Percentiles rank a stretch among this genome's conserved stretches.
These are phyloP conservation scores for Rhizophora apiculata DNA, from an alignment of 345 rosid species.

Conservation along the genomic window DNA sequence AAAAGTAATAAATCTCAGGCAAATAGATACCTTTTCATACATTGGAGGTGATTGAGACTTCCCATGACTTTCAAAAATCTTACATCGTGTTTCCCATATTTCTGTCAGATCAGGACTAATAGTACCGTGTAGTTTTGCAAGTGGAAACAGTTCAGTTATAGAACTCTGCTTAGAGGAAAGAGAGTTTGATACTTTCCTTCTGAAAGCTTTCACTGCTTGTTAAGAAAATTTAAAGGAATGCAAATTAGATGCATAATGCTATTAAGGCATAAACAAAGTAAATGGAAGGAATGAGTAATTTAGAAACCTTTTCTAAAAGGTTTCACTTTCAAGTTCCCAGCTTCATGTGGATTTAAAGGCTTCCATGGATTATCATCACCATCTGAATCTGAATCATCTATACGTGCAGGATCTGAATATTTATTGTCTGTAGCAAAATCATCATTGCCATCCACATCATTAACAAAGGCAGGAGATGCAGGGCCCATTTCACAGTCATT, in stretches of 20 bases:
- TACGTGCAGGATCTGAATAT: slow-evolving; percentile 45
- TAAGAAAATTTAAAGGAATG: slow-evolving; percentile 14
- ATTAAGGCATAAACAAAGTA: slow-evolving; percentile 5
- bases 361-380: slow-evolving; percentile 82
- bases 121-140: slow-evolving; percentile 63
- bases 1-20: background rate
- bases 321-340: slow-evolving; percentile 82
- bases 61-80: slow-evolving; percentile 25
- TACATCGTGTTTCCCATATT: slow-evolving; percentile 51
- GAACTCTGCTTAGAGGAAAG: slow-evolving; percentile 33
- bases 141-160: slow-evolving; percentile 62
- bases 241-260: slow-evolving; percentile 19
- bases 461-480: slow-evolving; percentile 30
- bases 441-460: slow-evolving; percentile 36
- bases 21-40: slow-evolving; percentile 65
- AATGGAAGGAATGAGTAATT: slow-evolving; percentile 12
- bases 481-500: slow-evolving; percentile 32
- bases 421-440: slow-evolving; percentile 52
- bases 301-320: slow-evolving; percentile 74
- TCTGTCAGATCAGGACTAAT: slow-evolving; percentile 67
- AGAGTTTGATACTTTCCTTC: slow-evolving; percentile 39
- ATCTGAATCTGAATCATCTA: slow-evolving; percentile 52
- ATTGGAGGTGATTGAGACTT: slow-evolving; percentile 43
- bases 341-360: slow-evolving; percentile 89
- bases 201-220: slow-evolving; percentile 59